These are phyloP conservation scores for Aspergillus nanangensis DNA, from an alignment of 495 filamentous ascomycete genomes.

Conservation along the genomic window DNA sequence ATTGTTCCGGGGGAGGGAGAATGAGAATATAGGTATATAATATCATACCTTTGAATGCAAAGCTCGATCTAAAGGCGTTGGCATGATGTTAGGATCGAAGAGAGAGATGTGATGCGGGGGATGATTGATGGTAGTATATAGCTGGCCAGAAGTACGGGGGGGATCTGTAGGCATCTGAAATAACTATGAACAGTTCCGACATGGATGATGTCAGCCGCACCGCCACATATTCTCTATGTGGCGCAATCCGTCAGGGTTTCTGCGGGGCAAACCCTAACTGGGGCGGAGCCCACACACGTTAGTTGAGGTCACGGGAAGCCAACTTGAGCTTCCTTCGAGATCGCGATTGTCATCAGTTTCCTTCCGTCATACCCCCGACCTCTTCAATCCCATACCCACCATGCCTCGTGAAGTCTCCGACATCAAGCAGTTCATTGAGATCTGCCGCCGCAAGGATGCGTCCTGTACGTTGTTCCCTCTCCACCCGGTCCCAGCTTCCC, in stretches of 20 bases:
- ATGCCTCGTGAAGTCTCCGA: slow-evolving; percentile 99
- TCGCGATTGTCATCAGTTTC: slow-evolving; percentile 10
- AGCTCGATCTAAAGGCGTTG: slow-evolving; percentile 73
- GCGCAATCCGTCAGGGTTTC: slow-evolving; percentile 8
- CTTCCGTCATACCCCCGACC: slow-evolving; percentile 5
- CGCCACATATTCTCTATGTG: background rate
- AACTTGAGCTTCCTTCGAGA: slow-evolving; percentile 13
- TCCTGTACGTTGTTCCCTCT: slow-evolving; percentile 62
- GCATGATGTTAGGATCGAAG: slow-evolving; percentile 34
- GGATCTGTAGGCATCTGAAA: background rate
- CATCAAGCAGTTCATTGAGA: slow-evolving; percentile 99
- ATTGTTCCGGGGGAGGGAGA: slow-evolving; percentile 1
- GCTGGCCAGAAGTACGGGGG: no score
- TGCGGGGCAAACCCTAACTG: slow-evolving; percentile 10
- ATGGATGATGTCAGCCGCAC: background rate
- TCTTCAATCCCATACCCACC: slow-evolving; percentile 31
- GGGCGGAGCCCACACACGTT: slow-evolving; percentile 13
- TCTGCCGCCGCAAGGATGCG: slow-evolving; percentile 97
- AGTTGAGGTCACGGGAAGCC: no score
- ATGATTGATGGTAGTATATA: no score
- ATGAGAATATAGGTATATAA: no score
- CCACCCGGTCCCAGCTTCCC: background rate
- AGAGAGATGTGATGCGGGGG: no score
- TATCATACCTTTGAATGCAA: slow-evolving; percentile 66
- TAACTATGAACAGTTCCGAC: no score